Evolutionary conservation across 2,329 filamentous ascomycete genomes (phyloP), one percentile per base, ranked within the genome.

Genomic region (Alternaria gaisen): DNA sequence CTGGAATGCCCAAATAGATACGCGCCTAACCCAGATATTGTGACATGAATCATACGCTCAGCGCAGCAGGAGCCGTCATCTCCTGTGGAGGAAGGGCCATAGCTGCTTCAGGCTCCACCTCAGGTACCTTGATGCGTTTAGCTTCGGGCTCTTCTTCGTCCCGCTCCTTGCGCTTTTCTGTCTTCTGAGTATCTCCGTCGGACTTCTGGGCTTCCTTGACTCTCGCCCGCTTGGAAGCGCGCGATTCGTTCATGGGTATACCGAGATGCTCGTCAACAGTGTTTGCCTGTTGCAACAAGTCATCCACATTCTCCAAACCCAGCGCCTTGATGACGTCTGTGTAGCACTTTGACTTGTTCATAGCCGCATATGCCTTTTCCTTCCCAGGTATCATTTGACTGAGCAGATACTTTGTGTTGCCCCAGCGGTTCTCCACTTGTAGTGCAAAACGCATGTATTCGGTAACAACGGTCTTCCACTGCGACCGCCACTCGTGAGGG

Each of bases 321-420:
- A 98, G 79, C 1, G 85, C 80, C 58, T 88, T 83, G 72, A 93
- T 91, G 2, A 90, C 78, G 53, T 91, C 88, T 9, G 80, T 81
- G 73, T 97, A 97, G 68, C 86, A 90, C 80, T 90, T 93, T 61
- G 86, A 85, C 47, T 82, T 79, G 63, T 87, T 88, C 68, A 95
- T 84, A 4, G 83, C 78, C 60, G 85, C 83, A 75, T 90, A 91
- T 1, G 82, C 83, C 40, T 86, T 82, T 48, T 87, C 83, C 77
- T 93, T 96, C 16, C 94, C 93, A 0, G 93, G 93, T 24, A 98
- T 88, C 79, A 97, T 86, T 77, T 97, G 92, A 42, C 87, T 87
- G 28, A 99, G 87, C 32, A 95, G 83, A 76, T 91, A 99, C 78
- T 99, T 99, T 5, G 94, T 97, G 81, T 99, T 99, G 44, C 91